Base-by-base conservation (phyloP, 1,284 basidiomycete species). In the Xerocomus nothofagi region DNA sequence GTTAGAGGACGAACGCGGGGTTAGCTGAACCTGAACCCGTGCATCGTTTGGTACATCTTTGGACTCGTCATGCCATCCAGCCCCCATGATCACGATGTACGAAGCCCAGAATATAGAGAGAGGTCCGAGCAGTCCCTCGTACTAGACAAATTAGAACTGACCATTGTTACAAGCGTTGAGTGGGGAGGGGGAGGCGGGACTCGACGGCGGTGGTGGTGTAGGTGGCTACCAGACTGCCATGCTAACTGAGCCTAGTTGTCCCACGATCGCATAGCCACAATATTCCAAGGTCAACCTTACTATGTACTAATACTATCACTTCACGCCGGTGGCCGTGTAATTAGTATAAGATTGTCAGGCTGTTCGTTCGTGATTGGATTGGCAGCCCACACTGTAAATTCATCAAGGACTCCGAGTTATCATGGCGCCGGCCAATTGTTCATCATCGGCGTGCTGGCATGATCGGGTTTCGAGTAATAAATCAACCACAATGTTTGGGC, bases 61-160 rank as follows among this genome's bases (percentile, higher is more conserved):
- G 14, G 30, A 30, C 27, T n/a, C 31, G 37, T 33, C 39, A 27
- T 7, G 29, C 41, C 56, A 63, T 66, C 61, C 63, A 56, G 34
- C 63, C 44, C 23, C 18, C 42, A 40, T 20, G 15, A 14, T 32
- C 27, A 38, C 17, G n/a, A 45, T 42, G 3, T n/a, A n/a, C 17
- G 23, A 15, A 30, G 39, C 39, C 11, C 50, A n/a, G 15, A 41
- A 15, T 37, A 30, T 9, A 49, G 3, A 33, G 18, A 11, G 21
- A 21, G 6, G 8, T 24, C 34, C 14, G 6, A 11, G 3, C 2
- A 3, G 24, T 20, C 23, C 23, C 5, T 11, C 15, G 3, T 3
- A 29, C 12, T 4, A 24, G 20, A 24, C 17, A 34, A 39, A 24
- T 2, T 4, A 15, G 31, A 15, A 61, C 60, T 65, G 18, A 63